Conservation (phyloP, 257 asterid species). For the Solanum infundibuliforme region DNA sequence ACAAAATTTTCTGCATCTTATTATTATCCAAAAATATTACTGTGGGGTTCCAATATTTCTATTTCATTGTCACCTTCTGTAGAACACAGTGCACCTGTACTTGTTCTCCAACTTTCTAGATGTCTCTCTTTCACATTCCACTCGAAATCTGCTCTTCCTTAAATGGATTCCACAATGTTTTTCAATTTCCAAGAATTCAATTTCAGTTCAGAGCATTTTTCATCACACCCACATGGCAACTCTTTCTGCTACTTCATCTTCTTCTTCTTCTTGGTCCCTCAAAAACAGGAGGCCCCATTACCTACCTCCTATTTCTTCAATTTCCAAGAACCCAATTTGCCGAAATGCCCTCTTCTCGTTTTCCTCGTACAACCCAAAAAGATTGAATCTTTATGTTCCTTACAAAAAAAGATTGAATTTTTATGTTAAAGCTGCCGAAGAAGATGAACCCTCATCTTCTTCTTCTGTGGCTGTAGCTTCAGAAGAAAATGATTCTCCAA, state of each 20-base stretch:
- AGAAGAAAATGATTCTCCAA: conserved; percentile 29
- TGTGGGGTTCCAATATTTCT: conserved; percentile 10
- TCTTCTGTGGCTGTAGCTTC: conserved; percentile 33
- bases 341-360: conserved; percentile 8
- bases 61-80: conserved; percentile 11
- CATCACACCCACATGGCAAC: conserved; percentile 31
- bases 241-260: conserved; percentile 23
- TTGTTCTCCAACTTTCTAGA: conserved; percentile 63
- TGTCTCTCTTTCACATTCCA: conserved; percentile 7
- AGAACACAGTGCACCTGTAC: conserved; percentile 18
- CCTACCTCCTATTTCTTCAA: neutral
- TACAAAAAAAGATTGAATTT: conserved; percentile 25
- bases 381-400: conserved; percentile 12
- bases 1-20: neutral
- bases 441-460: conserved; percentile 33
- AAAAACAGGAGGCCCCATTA: conserved; percentile 2
- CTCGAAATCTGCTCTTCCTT: neutral
- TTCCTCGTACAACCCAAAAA: conserved; percentile 17
- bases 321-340: conserved; percentile 16
- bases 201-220: neutral
- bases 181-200: neutral
- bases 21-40: neutral
- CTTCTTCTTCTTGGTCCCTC: conserved; percentile 21
- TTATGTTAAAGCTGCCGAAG: conserved; percentile 41
- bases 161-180: neutral